These are phyloP conservation scores for Musa schizocarpa DNA, from an alignment of 176 grass and related monocot genomes.

Conservation along the genomic window DNA sequence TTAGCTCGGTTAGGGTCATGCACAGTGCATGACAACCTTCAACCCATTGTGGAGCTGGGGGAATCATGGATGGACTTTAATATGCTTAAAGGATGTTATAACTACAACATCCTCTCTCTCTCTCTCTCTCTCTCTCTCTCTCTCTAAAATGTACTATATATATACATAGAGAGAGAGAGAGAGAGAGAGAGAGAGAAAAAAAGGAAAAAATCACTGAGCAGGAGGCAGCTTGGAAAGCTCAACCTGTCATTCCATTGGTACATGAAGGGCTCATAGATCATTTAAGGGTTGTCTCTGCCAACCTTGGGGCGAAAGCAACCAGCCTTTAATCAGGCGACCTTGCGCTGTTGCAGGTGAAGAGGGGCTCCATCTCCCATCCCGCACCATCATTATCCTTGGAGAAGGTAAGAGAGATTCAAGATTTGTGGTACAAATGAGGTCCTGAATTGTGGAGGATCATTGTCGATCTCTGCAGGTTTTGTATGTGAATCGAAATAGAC, in stretches of 20 bases:
- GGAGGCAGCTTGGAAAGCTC: neutral
- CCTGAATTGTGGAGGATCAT: too few species aligned
- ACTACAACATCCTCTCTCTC: too few species aligned
- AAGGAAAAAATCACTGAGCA: neutral
- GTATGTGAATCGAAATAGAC: too few species aligned
- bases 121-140: neutral
- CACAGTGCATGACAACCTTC: neutral
- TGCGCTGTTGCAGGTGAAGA: neutral
- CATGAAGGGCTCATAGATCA: conserved; percentile 4
- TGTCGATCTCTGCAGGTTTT: too few species aligned
- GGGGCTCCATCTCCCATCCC: neutral
- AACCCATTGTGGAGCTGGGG: neutral
- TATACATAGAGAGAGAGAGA: neutral
- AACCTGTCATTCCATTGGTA: neutral
- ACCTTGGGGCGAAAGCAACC: conserved; percentile 7
- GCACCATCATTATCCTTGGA: too few species aligned
- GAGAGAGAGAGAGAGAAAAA: neutral
- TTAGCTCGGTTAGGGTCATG: neutral
- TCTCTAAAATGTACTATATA: neutral
- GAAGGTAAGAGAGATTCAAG: too few species aligned
- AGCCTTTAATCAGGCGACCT: neutral
- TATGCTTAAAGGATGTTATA: too few species aligned
- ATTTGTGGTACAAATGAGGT: neutral
- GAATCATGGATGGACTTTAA: too few species aligned
- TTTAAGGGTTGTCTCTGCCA: neutral